phyloP scores from a whole-genome alignment of 257 asterid species.

The Fraxinus excelsior region DNA sequence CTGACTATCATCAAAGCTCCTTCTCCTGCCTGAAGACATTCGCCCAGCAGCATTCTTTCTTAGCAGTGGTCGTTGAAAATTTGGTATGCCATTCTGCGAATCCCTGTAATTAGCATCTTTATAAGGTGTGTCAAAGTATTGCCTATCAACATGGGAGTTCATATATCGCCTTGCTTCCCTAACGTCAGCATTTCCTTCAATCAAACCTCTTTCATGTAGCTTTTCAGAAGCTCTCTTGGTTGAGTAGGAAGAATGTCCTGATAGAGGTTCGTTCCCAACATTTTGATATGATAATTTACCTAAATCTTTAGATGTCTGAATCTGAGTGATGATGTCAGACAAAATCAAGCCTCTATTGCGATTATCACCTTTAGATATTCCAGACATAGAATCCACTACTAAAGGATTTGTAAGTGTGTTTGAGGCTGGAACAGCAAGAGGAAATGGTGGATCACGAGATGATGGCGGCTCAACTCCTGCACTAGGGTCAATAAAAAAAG shows the following conservation, averaged over 20 bases:
- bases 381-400: conserved; percentile 52
- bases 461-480: conserved; percentile 99
- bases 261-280: conserved; percentile 58
- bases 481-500: conserved; percentile 72
- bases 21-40: conserved; percentile 82
- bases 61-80: conserved; percentile 92
- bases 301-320: conserved; percentile 91
- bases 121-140: conserved; percentile 60
- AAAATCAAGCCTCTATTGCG: conserved; percentile 85
- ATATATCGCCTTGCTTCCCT: conserved; percentile 71
- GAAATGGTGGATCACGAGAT: conserved; percentile 98
- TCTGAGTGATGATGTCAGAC: conserved; percentile 93
- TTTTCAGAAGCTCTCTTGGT: conserved; percentile 82
- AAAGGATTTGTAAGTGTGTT: conserved; percentile 64
- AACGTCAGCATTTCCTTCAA: conserved; percentile 70
- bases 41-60: conserved; percentile 85
- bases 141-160: conserved; percentile 66
- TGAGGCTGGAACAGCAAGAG: conserved; percentile 97
- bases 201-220: conserved; percentile 60
- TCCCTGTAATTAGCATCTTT: conserved; percentile 78
- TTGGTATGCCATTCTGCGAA: conserved; percentile 67
- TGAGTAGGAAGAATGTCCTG: conserved; percentile 63
- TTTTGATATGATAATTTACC: conserved; percentile 63
- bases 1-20: conserved; percentile 97
- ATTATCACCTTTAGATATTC: conserved; percentile 63